Evolutionary conservation across 2,329 filamentous ascomycete species (phyloP).

Genomic region (Aspergillus japonicus): DNA sequence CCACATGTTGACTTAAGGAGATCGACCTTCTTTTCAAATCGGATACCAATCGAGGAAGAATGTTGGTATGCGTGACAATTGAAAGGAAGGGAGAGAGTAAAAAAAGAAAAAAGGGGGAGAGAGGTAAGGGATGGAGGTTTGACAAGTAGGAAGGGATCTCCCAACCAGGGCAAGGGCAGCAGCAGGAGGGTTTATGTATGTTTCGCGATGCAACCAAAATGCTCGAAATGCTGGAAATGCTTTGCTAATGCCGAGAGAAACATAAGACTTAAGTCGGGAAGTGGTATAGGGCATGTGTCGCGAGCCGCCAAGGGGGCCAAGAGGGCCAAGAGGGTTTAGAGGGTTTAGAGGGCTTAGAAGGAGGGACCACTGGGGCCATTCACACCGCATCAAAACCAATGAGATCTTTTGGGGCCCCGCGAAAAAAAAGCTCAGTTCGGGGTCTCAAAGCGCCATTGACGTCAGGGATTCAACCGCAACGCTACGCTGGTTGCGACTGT

Average conservation of each 20-base stretch:
- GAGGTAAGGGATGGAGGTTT: background rate
- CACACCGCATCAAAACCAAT: background rate
- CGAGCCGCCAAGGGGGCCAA: background rate
- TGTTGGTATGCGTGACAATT: background rate
- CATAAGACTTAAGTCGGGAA: background rate
- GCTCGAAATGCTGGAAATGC: no score
- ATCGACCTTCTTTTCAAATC: background rate
- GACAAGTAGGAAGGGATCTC: background rate
- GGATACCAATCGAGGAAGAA: no score
- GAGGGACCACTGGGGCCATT: background rate
- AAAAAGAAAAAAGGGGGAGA: background rate
- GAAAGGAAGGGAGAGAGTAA: background rate
- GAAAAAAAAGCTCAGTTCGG: background rate
- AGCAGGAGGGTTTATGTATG: background rate
- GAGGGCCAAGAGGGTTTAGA: background rate
- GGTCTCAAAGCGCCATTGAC: background rate
- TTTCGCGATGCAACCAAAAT: background rate
- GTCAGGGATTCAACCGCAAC: background rate
- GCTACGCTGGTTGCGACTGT: background rate
- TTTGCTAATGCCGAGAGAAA: background rate
- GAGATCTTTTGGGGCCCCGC: background rate
- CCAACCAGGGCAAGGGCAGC: background rate
- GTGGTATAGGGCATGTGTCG: background rate
- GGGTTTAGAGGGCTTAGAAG: background rate
- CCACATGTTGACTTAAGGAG: constrained; percentile 26